These are phyloP conservation scores for Kalmanozyma brasiliensis DNA, from an alignment of 1,284 basidiomycete genomes.

Conservation along the genomic window DNA sequence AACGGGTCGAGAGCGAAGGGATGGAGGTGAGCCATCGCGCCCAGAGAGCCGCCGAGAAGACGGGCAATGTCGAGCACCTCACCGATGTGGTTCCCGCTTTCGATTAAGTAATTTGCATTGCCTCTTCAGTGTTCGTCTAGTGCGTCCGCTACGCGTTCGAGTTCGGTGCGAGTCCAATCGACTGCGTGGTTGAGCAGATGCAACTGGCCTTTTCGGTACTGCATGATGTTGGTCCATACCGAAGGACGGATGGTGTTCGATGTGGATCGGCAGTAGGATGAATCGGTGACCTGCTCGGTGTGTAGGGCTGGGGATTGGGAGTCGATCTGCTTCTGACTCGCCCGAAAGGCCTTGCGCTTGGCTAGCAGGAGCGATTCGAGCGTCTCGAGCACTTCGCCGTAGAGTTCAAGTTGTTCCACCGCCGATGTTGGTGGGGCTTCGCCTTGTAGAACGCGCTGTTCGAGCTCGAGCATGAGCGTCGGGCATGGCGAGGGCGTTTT, in stretches of 20 bases:
- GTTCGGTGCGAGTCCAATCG: conserved; percentile 31
- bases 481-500: conserved; percentile 19
- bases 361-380: conserved; percentile 32
- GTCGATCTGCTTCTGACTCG: conserved; percentile 11
- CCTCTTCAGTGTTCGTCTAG: conserved; percentile 5
- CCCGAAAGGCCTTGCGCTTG: conserved; percentile 40
- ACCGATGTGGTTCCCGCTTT: conserved; percentile 39
- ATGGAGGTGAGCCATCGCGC: conserved; percentile 31
- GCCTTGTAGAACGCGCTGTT: conserved; percentile 1
- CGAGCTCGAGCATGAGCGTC: conserved; percentile 12
- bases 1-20: conserved; percentile 16
- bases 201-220: conserved; percentile 43
- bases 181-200: conserved; percentile 34
- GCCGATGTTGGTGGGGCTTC: background rate
- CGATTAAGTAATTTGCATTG: conserved; percentile 18
- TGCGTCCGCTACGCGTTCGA: conserved; percentile 26
- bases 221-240: conserved; percentile 15
- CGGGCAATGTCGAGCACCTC: conserved; percentile 29
- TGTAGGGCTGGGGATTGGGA: background rate
- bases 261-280: no score
- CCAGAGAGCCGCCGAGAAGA: conserved; percentile 41
- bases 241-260: background rate
- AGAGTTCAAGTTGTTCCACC: conserved; percentile 11
- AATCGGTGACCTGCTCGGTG: background rate
- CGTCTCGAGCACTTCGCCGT: conserved; percentile 23